Evolutionary conservation across 2,329 filamentous ascomycete species (phyloP), one percentile per base, ranked within the genome.

Genomic region (Volutella citrinella): DNA sequence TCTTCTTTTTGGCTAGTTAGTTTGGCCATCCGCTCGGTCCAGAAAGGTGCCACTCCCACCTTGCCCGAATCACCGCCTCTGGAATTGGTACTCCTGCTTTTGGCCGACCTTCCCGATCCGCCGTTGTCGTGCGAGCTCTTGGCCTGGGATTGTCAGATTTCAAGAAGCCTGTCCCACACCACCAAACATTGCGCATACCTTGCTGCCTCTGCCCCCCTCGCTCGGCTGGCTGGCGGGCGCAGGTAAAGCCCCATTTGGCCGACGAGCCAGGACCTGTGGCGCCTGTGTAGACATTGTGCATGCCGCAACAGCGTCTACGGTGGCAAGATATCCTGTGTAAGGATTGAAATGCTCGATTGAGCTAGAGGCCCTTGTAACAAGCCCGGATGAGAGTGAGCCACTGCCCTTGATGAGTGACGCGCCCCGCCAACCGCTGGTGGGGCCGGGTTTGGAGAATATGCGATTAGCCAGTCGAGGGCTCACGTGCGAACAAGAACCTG

Each of bases 251-350:
- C 59, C 61, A 38, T 63, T 61, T 38, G 58, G 43, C 56, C 54
- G 57, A 41, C 60, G 57, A 43, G 59, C 49, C 45, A 61, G 48
- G 46, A 61, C 50, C 50, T 64, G 56, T 22, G 61, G 57, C 40
- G 56, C 42, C 41, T 54, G 49, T 34, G 53, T 45, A 44, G 61
- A 60, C 61, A 64, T 64, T 47, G 53, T 49, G 58, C 60, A 60
- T 60, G 43, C 52, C 55, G 48, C 30, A 48, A 36, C 21, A 35
- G 27, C 32, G 16, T 36, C 26, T 32, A 38, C 34, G 37, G 39
- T 43, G 42, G 39, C 34, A 46, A 34, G 35, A 41, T n/a, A 41
- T 48, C 33, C 32, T 30, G 30, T 30, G 22, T 40, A 42, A 46
- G 36, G 38, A 36, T 36, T 41, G 42, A 31, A 32, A 27, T 32